Base-by-base conservation (phyloP, 352 stramenopile genomes). In the Phytophthora colocasiae region DNA sequence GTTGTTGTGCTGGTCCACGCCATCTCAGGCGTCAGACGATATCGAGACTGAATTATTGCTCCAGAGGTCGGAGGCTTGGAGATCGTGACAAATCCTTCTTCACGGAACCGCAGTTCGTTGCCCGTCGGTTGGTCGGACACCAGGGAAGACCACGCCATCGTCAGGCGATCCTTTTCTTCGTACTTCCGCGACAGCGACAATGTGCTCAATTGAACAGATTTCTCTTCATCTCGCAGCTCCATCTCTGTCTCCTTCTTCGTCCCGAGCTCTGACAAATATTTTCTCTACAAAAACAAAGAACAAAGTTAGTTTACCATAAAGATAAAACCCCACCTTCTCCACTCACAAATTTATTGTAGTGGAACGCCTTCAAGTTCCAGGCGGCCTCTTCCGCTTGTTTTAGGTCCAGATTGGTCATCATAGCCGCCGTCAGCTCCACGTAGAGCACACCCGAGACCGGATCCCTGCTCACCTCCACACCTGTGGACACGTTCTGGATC, bases 191-290 rank as follows among this genome's bases (percentile, higher is more conserved):
- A 63, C n/a, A 73, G 52, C 44, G 46, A 63, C 46, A 68, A 43
- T 6, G 31, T 57, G 39, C 17, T 73, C 19, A 73, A 7, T 0
- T 31, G 57, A 15, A 73, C 5, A 0, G 58, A 7, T 17, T 41
- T 54, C 8, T 61, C 41, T 27, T 73, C 36, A 14, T 73, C 51
- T 9, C 51, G 50, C 8, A 73, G 24, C 22, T 69, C 64, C 8
- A 53, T 10, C 24, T 73, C 50, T 0, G 27, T 43, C 26, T 73
- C 58, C 26, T 73, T 73, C 32, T 69, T 73, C 45, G 12, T 57
- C 11, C 64, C 64, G 29, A 61, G 32, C 26, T 73, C 64, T 0
- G 58, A 63, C 34, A 73, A 4, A 24, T 64, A 73, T 51, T 73
- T 68, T 26, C 34, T 63, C 64, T 72, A 22, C 6, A 36, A 14